phyloP scores from a whole-genome alignment of 2,329 filamentous ascomycete species.

The Ophiostoma sp. region DNA sequence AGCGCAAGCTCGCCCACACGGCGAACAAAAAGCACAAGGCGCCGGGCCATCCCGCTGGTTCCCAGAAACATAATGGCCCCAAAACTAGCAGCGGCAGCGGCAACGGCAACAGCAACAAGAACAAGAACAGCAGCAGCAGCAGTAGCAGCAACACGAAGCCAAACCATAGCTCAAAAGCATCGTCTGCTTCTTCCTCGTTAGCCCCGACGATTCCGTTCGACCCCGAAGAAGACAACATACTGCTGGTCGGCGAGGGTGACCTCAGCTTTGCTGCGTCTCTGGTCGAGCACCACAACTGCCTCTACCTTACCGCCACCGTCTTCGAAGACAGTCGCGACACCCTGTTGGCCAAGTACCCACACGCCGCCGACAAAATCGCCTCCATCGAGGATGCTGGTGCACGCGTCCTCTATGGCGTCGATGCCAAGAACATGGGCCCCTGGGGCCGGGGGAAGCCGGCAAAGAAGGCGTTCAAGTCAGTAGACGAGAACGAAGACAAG shows the following conservation, averaged over 20 bases:
- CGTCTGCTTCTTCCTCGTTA: conserved; percentile 30
- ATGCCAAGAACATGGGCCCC: conserved; percentile 60
- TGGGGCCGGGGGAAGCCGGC: conserved; percentile 29
- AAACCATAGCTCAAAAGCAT: neutral
- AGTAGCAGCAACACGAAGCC: neutral
- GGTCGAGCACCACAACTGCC: conserved; percentile 59
- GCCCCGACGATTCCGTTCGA: conserved; percentile 63
- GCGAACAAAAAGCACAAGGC: conserved; percentile 20
- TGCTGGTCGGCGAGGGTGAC: conserved; percentile 75
- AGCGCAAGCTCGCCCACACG: conserved; percentile 38
- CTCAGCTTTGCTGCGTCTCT: conserved; percentile 70
- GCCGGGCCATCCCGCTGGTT: conserved; percentile 2
- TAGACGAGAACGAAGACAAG: neutral
- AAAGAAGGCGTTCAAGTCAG: neutral
- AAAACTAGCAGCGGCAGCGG: conserved; percentile 20
- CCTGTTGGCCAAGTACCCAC: conserved; percentile 68
- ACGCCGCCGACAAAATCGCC: conserved; percentile 54
- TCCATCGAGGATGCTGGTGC: conserved; percentile 33
- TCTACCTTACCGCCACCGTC: conserved; percentile 63
- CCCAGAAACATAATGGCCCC: neutral
- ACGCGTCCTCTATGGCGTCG: conserved; percentile 55
- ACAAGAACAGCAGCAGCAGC: conserved; percentile 20
- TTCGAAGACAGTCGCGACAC: conserved; percentile 53
- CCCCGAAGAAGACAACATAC: conserved; percentile 60
- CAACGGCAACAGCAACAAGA: conserved; percentile 21